These are phyloP conservation scores for Falciphora oryzae DNA, from an alignment of 2,329 filamentous ascomycete species.

Conservation along the genomic window DNA sequence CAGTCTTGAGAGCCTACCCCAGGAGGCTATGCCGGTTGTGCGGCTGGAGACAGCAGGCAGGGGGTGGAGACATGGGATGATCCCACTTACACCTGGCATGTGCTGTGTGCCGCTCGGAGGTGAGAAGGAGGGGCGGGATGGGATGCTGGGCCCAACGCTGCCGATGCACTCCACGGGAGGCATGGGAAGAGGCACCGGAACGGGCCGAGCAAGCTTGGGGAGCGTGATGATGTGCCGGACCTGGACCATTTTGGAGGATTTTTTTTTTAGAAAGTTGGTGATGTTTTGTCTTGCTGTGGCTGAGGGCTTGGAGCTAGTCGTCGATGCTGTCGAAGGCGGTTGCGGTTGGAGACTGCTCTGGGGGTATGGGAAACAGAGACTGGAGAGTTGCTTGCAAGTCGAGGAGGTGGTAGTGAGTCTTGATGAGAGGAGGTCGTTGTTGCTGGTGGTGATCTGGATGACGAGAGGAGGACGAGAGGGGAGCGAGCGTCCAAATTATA, in stretches of 20 bases:
- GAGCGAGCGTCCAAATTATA: neutral
- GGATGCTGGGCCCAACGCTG: neutral
- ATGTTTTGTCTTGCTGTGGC: neutral
- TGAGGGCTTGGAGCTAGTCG: neutral
- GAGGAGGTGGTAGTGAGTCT: neutral
- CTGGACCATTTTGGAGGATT: slow-evolving; percentile 1
- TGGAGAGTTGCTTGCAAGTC: too few species aligned
- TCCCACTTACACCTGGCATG: slow-evolving; percentile 6
- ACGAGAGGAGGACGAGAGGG: neutral
- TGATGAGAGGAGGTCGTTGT: neutral
- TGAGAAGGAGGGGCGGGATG: neutral
- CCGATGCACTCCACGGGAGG: neutral
- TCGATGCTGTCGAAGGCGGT: neutral
- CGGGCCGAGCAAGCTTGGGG: slow-evolving; percentile 1
- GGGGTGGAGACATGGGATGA: neutral
- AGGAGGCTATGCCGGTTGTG: neutral
- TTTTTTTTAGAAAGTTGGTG: too few species aligned
- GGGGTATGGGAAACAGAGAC: neutral
- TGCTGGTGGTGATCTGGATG: neutral
- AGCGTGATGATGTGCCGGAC: slow-evolving; percentile 4
- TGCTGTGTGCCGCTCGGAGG: neutral
- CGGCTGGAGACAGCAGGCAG: neutral
- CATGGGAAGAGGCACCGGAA: slow-evolving; percentile 1
- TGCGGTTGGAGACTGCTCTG: neutral
- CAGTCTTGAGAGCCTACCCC: neutral